These are phyloP conservation scores for Knufia petricola DNA, from an alignment of 2,329 filamentous ascomycete species.

Conservation along the genomic window DNA sequence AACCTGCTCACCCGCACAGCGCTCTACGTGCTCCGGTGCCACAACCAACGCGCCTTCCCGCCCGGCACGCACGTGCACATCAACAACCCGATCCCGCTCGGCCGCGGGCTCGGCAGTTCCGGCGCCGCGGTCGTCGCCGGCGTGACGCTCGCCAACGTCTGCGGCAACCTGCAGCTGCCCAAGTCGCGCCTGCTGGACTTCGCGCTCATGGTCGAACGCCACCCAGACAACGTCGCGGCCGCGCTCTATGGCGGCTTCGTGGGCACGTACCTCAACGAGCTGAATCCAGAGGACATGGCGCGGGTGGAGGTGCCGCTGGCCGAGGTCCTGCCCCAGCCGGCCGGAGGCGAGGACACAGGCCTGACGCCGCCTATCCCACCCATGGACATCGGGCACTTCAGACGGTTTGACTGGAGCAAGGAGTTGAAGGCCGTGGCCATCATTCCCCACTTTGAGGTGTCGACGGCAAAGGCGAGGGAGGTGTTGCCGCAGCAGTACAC, in stretches of 20 bases:
- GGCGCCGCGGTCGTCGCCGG: slow-evolving; percentile 92
- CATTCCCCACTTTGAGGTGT: slow-evolving; percentile 89
- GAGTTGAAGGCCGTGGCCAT: slow-evolving; percentile 97
- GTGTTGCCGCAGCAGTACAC: slow-evolving; percentile 75
- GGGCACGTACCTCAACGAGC: slow-evolving; percentile 88
- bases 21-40: slow-evolving; percentile 87
- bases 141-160: slow-evolving; percentile 84
- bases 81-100: slow-evolving; percentile 87
- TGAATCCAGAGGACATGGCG: slow-evolving; percentile 79
- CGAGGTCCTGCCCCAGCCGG: slow-evolving; percentile 82
- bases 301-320: slow-evolving; percentile 88
- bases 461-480: slow-evolving; percentile 81
- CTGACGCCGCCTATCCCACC: slow-evolving; percentile 81
- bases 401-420: slow-evolving; percentile 85
- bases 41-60: slow-evolving; percentile 77
- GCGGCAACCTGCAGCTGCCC: slow-evolving; percentile 62
- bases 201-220: slow-evolving; percentile 84
- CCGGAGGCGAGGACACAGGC: slow-evolving; percentile 85
- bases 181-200: slow-evolving; percentile 85
- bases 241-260: slow-evolving; percentile 94
- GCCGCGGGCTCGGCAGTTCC: slow-evolving; percentile 86
- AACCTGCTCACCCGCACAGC: slow-evolving; percentile 94
- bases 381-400: slow-evolving; percentile 85
- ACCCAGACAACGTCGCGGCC: slow-evolving; percentile 90
- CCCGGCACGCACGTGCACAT: slow-evolving; percentile 83